Conservation (phyloP, 257 asterid genomes). For the Primulina tabacum region DNA sequence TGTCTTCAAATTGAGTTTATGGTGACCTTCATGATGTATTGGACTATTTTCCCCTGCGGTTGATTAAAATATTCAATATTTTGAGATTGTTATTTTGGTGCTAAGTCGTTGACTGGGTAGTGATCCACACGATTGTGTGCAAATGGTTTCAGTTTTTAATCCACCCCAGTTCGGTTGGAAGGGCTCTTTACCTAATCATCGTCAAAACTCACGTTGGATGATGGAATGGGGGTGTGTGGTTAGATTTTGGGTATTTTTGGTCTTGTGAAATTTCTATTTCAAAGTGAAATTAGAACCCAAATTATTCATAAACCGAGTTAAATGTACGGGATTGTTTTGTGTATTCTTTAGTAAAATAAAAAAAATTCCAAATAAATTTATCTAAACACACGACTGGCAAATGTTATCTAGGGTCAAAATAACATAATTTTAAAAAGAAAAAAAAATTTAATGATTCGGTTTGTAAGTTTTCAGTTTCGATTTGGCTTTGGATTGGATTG, state of each 20-base stretch:
- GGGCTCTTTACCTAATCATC: not conserved
- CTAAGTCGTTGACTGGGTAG: not conserved
- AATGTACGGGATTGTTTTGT: not conserved
- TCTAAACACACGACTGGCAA: not conserved
- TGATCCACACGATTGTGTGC: not conserved
- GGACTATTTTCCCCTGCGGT: not conserved
- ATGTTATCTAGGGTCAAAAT: too few species aligned
- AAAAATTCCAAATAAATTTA: too few species aligned
- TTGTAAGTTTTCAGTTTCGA: too few species aligned
- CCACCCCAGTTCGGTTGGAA: not conserved
- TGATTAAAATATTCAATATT: too few species aligned
- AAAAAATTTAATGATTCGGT: not conserved
- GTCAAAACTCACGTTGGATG: not conserved
- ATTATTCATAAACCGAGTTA: too few species aligned
- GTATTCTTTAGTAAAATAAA: too few species aligned
- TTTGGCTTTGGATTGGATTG: not conserved
- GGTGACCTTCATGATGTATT: not conserved
- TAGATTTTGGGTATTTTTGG: not conserved
- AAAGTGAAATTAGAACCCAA: not conserved
- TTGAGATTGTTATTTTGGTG: too few species aligned
- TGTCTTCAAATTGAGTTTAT: constrained; percentile 18
- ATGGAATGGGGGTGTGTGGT: not conserved
- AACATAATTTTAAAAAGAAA: not conserved
- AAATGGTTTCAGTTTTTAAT: not conserved
- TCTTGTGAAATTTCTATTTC: not conserved